Conservation (phyloP, 305 asterid genomes). For the Rubia tinctorum region DNA sequence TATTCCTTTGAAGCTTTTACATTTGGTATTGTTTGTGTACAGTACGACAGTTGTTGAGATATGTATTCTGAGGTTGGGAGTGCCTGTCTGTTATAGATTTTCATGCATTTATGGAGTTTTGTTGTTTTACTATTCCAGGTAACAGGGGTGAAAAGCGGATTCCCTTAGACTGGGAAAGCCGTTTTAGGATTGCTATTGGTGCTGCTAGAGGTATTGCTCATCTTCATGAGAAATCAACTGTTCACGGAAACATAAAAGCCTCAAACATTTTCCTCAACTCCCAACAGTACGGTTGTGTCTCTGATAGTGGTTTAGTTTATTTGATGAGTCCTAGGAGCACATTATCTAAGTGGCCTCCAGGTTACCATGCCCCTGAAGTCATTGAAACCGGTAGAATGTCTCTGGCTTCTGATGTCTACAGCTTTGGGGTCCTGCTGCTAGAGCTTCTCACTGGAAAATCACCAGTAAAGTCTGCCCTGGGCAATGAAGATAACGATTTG, state of each 20-base stretch:
- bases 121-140: background rate
- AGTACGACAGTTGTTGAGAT: background rate
- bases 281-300: background rate
- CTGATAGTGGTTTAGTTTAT: background rate
- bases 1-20: background rate
- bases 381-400: background rate
- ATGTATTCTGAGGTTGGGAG: background rate
- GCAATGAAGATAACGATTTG: slow-evolving; percentile 33
- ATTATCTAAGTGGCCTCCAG: background rate
- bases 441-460: slow-evolving; percentile 3
- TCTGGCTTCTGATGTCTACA: background rate
- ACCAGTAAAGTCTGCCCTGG: slow-evolving; percentile 18
- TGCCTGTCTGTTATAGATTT: background rate
- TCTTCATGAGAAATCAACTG: background rate
- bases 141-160: background rate
- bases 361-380: background rate
- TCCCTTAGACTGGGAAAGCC: background rate
- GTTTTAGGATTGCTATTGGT: background rate
- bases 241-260: background rate
- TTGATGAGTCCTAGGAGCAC: background rate
- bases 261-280: background rate
- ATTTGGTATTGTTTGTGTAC: background rate
- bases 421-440: slow-evolving; percentile 1
- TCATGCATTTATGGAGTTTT: background rate
- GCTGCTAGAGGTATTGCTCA: background rate